phyloP scores from a whole-genome alignment of 2,329 filamentous ascomycete species.

The Cadophora luteo-olivacea region DNA sequence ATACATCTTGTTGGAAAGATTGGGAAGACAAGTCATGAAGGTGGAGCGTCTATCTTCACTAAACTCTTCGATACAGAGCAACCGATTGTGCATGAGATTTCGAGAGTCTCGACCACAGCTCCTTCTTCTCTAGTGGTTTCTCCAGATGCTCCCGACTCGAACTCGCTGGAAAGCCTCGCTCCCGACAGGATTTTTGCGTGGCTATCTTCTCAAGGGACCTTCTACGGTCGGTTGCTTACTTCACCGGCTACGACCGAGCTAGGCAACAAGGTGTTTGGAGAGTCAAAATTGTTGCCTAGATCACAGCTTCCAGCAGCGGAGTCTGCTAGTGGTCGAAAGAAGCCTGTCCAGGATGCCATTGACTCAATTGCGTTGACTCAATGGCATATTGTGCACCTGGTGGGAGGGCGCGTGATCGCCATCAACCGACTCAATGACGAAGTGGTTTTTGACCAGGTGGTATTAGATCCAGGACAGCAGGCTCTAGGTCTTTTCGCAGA shows the following conservation, averaged over 20 bases:
- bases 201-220: constrained; percentile 86
- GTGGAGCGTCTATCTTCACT: constrained; percentile 84
- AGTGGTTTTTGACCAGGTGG: constrained; percentile 85
- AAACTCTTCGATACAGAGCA: constrained; percentile 88
- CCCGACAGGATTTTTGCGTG: constrained; percentile 84
- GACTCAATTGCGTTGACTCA: constrained; percentile 85
- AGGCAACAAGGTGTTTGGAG: constrained; percentile 76
- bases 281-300: constrained; percentile 78
- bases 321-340: constrained; percentile 67
- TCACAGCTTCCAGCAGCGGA: constrained; percentile 76
- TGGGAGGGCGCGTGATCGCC: constrained; percentile 83
- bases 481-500: constrained; percentile 88
- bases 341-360: constrained; percentile 73
- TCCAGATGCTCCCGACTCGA: constrained; percentile 69
- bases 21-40: constrained; percentile 75
- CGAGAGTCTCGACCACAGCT: constrained; percentile 62
- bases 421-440: constrained; percentile 87
- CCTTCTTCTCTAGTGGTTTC: constrained; percentile 76
- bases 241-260: constrained; percentile 66
- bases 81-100: constrained; percentile 76
- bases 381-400: constrained; percentile 87
- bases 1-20: constrained; percentile 83
- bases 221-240: constrained; percentile 80
- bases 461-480: constrained; percentile 80
- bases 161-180: constrained; percentile 60